Base-by-base conservation (phyloP, 164 flowering plant genomes). In the Annona cherimola region DNA sequence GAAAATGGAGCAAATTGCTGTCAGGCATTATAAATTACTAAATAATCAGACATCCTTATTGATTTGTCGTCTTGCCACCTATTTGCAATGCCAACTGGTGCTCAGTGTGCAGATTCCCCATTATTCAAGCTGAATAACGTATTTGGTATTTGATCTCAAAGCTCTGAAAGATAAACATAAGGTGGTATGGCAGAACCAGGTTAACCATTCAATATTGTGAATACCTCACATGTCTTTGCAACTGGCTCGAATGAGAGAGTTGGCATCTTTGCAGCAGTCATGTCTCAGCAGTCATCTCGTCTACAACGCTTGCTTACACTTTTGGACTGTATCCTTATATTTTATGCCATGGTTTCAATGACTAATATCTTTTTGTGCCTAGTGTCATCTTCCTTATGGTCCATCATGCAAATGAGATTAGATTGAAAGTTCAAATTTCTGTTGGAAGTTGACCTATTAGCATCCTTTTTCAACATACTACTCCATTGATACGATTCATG, bases 241-340 rank as follows among this genome's bases (percentile, higher is more conserved):
- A 69, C 40, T 65, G 62, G 72, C 45, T 71, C 73, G 81, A 57
- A 81, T 78, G 81, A 76, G 73, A 78, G 71, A 74, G 54, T 42
- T 68, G 65, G 70, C 71, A 65, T 40, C 42, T 68, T 41, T 64
- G 11, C 42, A 75, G 79, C 74, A 20, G 71, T 69, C 44, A 93
- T 93, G 98, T 89, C 96, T 75, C 95, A 91, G 74, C 96, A 91
- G 75, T 91, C 97, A 39, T 90, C 98, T 75, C 97, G 97, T 46
- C 94, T 93, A 75, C 81, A 91, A 70, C 96, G 98, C 40, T 76
- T 93, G 69, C 96, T 92, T 74, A 92, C 93, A 76, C 74, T 94
- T 63, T 75, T 90, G 84, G 97, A 94, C 85, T 84, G 98, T 90
- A 90, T 86, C 90, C 90, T 88, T 82, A 59, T 20, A 12, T 3